phyloP scores from a whole-genome alignment of 352 stramenopile genomes.

The Pythium dissimile region DNA sequence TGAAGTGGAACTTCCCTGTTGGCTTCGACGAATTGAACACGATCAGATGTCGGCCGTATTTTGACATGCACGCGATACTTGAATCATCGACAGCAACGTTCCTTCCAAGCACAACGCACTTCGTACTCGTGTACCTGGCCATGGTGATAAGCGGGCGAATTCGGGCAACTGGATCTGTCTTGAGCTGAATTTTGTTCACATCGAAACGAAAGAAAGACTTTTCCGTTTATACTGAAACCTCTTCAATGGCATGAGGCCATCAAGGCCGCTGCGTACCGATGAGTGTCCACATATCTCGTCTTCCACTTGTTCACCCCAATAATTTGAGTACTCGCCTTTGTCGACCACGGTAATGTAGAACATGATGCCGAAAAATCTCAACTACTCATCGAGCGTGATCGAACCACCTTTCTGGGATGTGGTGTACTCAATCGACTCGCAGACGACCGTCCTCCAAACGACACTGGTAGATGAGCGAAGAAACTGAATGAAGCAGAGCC shows the following conservation, averaged over 20 bases:
- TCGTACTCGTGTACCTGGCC: conserved; percentile 21
- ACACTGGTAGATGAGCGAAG: conserved; percentile 11
- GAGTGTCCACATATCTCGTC: conserved; percentile 5
- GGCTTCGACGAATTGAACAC: conserved; percentile 33
- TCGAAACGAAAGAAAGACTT: conserved; percentile 20
- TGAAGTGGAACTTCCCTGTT: conserved; percentile 33
- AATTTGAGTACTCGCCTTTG: conserved; percentile 23
- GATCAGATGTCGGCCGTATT: conserved; percentile 25
- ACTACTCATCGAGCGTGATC: conserved; percentile 11
- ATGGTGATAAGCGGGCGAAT: conserved; percentile 28
- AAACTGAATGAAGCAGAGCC: conserved; percentile 14
- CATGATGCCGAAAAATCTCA: conserved; percentile 20
- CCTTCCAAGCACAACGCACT: conserved; percentile 25
- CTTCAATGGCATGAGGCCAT: conserved; percentile 19
- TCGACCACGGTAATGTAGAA: conserved; percentile 19
- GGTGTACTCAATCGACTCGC: conserved; percentile 8
- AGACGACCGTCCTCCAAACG: conserved; percentile 17
- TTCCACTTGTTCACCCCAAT: conserved; percentile 19
- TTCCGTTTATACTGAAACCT: conserved; percentile 27
- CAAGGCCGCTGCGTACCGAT: conserved; percentile 2
- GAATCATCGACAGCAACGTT: conserved; percentile 30
- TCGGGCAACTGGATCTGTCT: conserved; percentile 6
- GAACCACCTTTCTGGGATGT: background rate
- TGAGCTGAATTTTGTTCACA: background rate
- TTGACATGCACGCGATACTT: conserved; percentile 27